Base-by-base conservation (phyloP, 2,329 filamentous ascomycete species). In the Nemania abortiva region DNA sequence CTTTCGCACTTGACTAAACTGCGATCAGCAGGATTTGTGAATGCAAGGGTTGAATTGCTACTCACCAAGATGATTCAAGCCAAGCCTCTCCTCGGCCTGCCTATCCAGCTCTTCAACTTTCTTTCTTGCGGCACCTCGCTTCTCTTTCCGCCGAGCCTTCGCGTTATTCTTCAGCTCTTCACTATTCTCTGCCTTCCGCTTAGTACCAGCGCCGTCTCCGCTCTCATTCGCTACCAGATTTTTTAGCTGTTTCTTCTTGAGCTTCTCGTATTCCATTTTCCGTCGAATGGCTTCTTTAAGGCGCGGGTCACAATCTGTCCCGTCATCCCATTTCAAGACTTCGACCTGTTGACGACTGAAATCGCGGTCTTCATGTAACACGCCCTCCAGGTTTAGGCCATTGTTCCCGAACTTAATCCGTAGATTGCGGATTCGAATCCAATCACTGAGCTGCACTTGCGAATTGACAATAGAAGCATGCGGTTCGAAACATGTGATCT, bases 361-460 rank as follows among this genome's bases (percentile, higher is more conserved):
- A 1, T 74, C 73, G 6, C 80, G 80, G 73, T 96, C 92, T 60
- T 85, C 84, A 72, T 91, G 89, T 24, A 97, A 79, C 62, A 84
- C 88, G 1, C 92, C 95, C 79, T 97, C 94, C 0, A 97, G 82
- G 67, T 87, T 86, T 3, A 79, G 77, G 29, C 78, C 82, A 55
- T 85, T 84, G 57, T 77, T 82, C 13, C 87, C 86, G 22, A 81
- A 81, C 71, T 91, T 93, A 70, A 94, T 85, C 22, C 91, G 91
- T 3, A 97, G 84, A 74, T 98, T 97, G 24, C 83, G 85, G 6
- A 98, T 79, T 3, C 81, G 81, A 1, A 97, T 81, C 84, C 91
- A 90, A 27, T 89, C 82, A 3, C 88, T 87, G n/a, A 82, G 78
- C 1, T 84, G 81, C 29, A 96, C 81, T 6, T 88, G 78, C 0